Percentiles rank a stretch among this genome's conserved stretches.
These are phyloP conservation scores for Arthrobotrys musiformis DNA, from an alignment of 2,329 filamentous ascomycete species.

Conservation along the genomic window DNA sequence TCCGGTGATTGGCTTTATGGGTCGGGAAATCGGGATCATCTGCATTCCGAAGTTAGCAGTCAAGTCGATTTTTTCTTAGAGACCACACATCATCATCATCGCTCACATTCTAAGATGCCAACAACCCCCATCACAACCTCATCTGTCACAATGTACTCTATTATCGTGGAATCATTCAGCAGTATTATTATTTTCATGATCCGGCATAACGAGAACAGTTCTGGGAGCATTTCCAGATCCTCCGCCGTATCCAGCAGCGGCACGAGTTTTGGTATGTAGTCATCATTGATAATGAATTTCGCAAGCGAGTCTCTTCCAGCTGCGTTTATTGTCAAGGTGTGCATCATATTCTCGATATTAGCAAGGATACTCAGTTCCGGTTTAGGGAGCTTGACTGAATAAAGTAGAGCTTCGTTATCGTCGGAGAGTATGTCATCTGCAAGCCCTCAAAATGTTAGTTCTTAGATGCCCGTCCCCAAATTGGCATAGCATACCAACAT, in stretches of 20 bases:
- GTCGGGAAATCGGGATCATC: constrained; percentile 96
- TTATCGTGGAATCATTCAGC: constrained; percentile 92
- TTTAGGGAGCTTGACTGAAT: constrained; percentile 77
- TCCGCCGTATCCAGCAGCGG: constrained; percentile 89
- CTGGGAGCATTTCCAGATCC: constrained; percentile 84
- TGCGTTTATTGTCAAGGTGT: constrained; percentile 77
- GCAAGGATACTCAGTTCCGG: constrained; percentile 83
- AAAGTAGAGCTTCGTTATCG: constrained; percentile 78
- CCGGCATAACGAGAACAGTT: constrained; percentile 91
- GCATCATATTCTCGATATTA: constrained; percentile 87
- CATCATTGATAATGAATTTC: constrained; percentile 84
- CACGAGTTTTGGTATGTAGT: constrained; percentile 87
- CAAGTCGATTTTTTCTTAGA: constrained; percentile 10
- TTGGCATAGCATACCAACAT: constrained; percentile 59
- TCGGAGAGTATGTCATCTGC: constrained; percentile 88
- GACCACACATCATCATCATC: neutral
- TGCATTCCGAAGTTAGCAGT: constrained; percentile 62
- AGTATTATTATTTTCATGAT: constrained; percentile 98
- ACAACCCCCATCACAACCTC: constrained; percentile 90
- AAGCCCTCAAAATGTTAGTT: constrained; percentile 1
- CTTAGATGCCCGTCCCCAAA: neutral
- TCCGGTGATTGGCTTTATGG: constrained; percentile 96
- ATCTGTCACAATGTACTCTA: constrained; percentile 92
- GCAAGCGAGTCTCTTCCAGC: constrained; percentile 84
- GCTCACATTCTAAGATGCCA: constrained; percentile 85